Evolutionary conservation across 768 basidiomycete genomes (phyloP).

Genomic region (Kwoniella sp.): DNA sequence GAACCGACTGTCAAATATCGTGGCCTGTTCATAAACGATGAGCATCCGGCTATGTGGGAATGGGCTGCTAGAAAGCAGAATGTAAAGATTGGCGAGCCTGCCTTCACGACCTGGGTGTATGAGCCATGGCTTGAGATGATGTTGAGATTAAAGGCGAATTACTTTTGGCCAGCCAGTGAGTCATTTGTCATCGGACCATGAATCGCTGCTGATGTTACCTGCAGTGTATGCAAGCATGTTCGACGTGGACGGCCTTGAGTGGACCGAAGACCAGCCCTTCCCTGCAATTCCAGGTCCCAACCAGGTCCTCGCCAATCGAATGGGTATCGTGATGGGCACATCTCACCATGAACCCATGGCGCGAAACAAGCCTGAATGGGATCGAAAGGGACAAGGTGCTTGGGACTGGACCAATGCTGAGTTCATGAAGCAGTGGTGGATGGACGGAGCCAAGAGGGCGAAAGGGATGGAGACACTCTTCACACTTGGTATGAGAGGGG

Average conservation of each 20-base stretch:
- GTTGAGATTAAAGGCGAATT: slow-evolving; percentile 69
- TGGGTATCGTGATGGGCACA: slow-evolving; percentile 73
- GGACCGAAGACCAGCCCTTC: slow-evolving; percentile 58
- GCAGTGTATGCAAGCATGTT: slow-evolving; percentile 41
- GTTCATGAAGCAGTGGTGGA: slow-evolving; percentile 67
- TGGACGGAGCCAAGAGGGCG: slow-evolving; percentile 64
- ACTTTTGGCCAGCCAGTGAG: slow-evolving; percentile 66
- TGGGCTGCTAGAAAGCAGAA: slow-evolving; percentile 73
- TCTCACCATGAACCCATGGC: slow-evolving; percentile 75
- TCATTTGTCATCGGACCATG: slow-evolving; percentile 20
- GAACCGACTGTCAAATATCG: slow-evolving; percentile 70
- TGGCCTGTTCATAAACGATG: slow-evolving; percentile 73
- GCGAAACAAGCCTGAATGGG: slow-evolving; percentile 70
- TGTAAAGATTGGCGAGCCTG: slow-evolving; percentile 64
- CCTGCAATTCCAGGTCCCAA: slow-evolving; percentile 65
- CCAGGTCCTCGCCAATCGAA: slow-evolving; percentile 66
- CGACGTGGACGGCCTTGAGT: slow-evolving; percentile 30
- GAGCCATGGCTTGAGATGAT: slow-evolving; percentile 63
- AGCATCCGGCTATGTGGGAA: slow-evolving; percentile 70
- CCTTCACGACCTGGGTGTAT: slow-evolving; percentile 61
- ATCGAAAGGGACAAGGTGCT: slow-evolving; percentile 61
- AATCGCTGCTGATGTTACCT: slow-evolving; percentile 36
- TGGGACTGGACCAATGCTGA: slow-evolving; percentile 67
- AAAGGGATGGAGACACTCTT: slow-evolving; percentile 66
- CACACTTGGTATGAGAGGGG: slow-evolving; percentile 72